phyloP scores from a whole-genome alignment of 495 filamentous ascomycete species.

The Penicillium lividum region DNA sequence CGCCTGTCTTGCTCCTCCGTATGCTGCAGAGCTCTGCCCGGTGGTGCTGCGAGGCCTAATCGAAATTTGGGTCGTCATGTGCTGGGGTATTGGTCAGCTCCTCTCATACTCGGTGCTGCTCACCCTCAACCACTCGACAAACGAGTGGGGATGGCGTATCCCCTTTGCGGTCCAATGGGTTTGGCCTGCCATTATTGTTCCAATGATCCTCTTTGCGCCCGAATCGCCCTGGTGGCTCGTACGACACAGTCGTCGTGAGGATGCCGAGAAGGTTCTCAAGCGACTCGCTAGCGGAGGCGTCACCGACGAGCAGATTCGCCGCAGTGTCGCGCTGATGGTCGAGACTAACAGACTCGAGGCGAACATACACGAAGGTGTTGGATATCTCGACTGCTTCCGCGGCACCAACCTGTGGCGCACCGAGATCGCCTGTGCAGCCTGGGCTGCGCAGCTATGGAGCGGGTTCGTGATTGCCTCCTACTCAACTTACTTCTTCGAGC shows the following conservation, averaged over 20 bases:
- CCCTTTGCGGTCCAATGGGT: slow-evolving; percentile 79
- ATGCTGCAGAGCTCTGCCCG: slow-evolving; percentile 76
- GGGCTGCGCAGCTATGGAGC: slow-evolving; percentile 19
- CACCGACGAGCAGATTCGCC: slow-evolving; percentile 63
- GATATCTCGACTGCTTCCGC: slow-evolving; percentile 70
- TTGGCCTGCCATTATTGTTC: slow-evolving; percentile 70
- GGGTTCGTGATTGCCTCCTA: slow-evolving; percentile 40
- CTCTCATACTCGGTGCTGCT: slow-evolving; percentile 67
- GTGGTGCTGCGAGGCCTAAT: slow-evolving; percentile 68
- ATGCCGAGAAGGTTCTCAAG: slow-evolving; percentile 64
- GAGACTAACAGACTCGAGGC: slow-evolving; percentile 72
- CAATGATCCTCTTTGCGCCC: slow-evolving; percentile 68
- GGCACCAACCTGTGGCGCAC: slow-evolving; percentile 70
- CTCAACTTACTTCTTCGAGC: slow-evolving; percentile 64
- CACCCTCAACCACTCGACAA: slow-evolving; percentile 50
- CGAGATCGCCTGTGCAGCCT: slow-evolving; percentile 64
- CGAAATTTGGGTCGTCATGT: slow-evolving; percentile 77
- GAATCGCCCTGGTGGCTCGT: slow-evolving; percentile 84
- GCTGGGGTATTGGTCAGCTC: slow-evolving; percentile 72
- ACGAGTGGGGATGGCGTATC: slow-evolving; percentile 65
- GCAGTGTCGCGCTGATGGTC: slow-evolving; percentile 78
- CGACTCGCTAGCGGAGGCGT: slow-evolving; percentile 58
- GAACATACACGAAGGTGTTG: slow-evolving; percentile 59
- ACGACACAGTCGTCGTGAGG: slow-evolving; percentile 61
- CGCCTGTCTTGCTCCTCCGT: slow-evolving; percentile 72